A percentile compares a stretch with the other conserved stretches of the same genome.
phyloP scores from a whole-genome alignment of 805 yeast species.

The Spathaspora girioi region DNA sequence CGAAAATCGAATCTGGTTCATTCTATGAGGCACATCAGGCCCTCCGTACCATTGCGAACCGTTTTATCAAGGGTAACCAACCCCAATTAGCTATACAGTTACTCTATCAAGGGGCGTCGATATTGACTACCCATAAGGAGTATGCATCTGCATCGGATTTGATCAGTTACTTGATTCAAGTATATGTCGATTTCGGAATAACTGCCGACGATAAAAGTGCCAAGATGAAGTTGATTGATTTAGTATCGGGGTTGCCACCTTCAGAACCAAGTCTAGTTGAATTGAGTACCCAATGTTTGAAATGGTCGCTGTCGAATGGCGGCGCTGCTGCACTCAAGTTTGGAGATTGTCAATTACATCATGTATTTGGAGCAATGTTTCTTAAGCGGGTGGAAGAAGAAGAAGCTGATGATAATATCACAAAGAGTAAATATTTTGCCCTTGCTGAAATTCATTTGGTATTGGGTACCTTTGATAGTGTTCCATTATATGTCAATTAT shows the following conservation, averaged over 20 bases:
- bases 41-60: slow-evolving; percentile 79
- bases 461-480: slow-evolving; percentile 57
- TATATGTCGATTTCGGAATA: slow-evolving; percentile 51
- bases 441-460: slow-evolving; percentile 74
- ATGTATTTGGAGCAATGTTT: slow-evolving; percentile 67
- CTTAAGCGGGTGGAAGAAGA: slow-evolving; percentile 28
- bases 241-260: slow-evolving; percentile 43
- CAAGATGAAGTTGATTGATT: slow-evolving; percentile 45
- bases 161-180: slow-evolving; percentile 65
- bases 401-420: slow-evolving; percentile 11
- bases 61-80: slow-evolving; percentile 69
- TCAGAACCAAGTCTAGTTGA: slow-evolving; percentile 51
- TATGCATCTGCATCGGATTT: slow-evolving; percentile 82
- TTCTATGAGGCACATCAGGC: slow-evolving; percentile 97
- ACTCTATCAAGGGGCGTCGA: slow-evolving; percentile 65
- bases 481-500: slow-evolving; percentile 40
- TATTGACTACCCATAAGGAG: slow-evolving; percentile 65
- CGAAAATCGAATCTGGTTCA: slow-evolving; percentile 67
- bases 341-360: slow-evolving; percentile 77
- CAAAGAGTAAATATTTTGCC: slow-evolving; percentile 41
- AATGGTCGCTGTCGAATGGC: slow-evolving; percentile 59
- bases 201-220: slow-evolving; percentile 33
- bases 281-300: slow-evolving; percentile 60
- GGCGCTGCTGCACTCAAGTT: slow-evolving; percentile 36
- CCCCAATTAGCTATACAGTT: slow-evolving; percentile 71